Evolutionary conservation across 2,329 filamentous ascomycete species (phyloP).

Genomic region (Calonectria crousiana): DNA sequence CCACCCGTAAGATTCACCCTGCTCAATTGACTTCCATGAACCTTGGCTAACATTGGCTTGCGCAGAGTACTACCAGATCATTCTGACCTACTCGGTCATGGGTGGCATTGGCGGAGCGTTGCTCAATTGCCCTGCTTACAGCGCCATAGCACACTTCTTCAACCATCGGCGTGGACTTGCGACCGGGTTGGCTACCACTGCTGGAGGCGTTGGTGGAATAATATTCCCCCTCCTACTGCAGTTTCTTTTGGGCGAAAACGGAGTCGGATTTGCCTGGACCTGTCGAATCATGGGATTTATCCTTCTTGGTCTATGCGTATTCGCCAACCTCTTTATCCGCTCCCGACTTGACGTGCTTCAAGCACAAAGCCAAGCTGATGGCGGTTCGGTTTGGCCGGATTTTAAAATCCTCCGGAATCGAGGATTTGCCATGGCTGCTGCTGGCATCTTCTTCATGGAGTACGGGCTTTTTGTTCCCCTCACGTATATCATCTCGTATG

Average conservation of each 20-base stretch:
- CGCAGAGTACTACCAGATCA: slow-evolving; percentile 78
- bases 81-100: slow-evolving; percentile 80
- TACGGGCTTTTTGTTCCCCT: slow-evolving; percentile 80
- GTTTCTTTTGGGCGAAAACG: slow-evolving; percentile 56
- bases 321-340: slow-evolving; percentile 62
- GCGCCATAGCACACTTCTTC: slow-evolving; percentile 85
- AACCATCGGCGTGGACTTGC: slow-evolving; percentile 78
- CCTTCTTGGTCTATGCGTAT: slow-evolving; percentile 58
- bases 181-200: slow-evolving; percentile 84
- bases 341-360: slow-evolving; percentile 64
- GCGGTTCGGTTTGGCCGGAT: slow-evolving; percentile 65
- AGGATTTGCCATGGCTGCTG: slow-evolving; percentile 70
- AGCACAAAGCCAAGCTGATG: not conserved
- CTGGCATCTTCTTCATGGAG: slow-evolving; percentile 77
- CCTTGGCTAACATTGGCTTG: not conserved
- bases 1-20: slow-evolving; percentile 52
- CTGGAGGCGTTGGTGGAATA: slow-evolving; percentile 77
- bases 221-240: slow-evolving; percentile 67
- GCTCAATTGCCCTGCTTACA: slow-evolving; percentile 82
- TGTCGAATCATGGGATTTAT: slow-evolving; percentile 64
- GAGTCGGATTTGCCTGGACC: slow-evolving; percentile 63
- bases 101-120: slow-evolving; percentile 80
- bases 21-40: not conserved
- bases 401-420: slow-evolving; percentile 71
- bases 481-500: slow-evolving; percentile 81